phyloP scores from a whole-genome alignment of 2,329 filamentous ascomycete genomes.

The Ophiocordyceps sinensis region DNA sequence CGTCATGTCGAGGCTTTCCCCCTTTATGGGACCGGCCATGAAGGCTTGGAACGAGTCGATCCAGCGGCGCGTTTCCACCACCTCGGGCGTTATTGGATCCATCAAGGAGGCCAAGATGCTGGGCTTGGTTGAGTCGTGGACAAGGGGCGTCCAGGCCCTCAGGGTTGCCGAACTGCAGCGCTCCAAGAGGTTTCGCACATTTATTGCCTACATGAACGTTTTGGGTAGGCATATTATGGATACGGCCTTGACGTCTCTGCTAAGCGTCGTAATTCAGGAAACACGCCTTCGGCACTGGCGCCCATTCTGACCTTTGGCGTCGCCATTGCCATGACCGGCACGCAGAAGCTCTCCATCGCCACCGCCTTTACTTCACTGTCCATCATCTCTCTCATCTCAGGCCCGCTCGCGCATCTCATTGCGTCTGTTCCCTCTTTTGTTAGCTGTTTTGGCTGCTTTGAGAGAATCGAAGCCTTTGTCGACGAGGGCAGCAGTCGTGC shows the following conservation, averaged over 20 bases:
- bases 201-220: conserved; percentile 8
- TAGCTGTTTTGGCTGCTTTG: conserved; percentile 10
- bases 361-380: conserved; percentile 10
- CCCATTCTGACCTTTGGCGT: conserved; percentile 10
- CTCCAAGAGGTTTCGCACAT: conserved; percentile 9
- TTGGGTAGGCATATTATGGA: conserved; percentile 3
- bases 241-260: background rate
- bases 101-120: conserved; percentile 21
- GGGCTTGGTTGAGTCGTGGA: conserved; percentile 7
- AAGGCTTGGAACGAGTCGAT: conserved; percentile 13
- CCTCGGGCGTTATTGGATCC: conserved; percentile 12
- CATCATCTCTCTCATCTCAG: conserved; percentile 9
- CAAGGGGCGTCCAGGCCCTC: conserved; percentile 5
- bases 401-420: conserved; percentile 8
- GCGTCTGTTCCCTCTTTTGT: conserved; percentile 8
- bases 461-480: conserved; percentile 7
- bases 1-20: conserved; percentile 2
- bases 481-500: background rate
- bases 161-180: conserved; percentile 7
- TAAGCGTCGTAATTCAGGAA: too few species aligned
- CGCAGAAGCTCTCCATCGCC: background rate
- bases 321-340: conserved; percentile 4
- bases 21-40: conserved; percentile 5
- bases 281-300: conserved; percentile 4
- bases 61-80: conserved; percentile 12